Evolutionary conservation across 2,329 filamentous ascomycete species (phyloP).

Genomic region (Fusarium xyrophilum): DNA sequence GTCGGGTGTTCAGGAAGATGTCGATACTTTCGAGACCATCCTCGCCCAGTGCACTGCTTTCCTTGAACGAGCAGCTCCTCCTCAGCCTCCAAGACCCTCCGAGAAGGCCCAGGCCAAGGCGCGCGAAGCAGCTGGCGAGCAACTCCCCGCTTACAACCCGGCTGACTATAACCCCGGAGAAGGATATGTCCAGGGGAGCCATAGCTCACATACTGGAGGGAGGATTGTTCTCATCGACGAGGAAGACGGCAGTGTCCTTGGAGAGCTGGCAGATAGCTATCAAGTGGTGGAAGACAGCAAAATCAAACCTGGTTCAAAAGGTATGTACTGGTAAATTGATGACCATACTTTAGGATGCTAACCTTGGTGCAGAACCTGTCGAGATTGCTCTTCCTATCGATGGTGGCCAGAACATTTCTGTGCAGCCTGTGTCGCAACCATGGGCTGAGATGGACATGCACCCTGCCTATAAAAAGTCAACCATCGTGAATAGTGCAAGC

Average conservation of each 20-base stretch:
- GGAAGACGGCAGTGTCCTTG: constrained; percentile 93
- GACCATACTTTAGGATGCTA: neutral
- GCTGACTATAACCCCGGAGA: constrained; percentile 80
- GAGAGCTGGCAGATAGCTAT: constrained; percentile 84
- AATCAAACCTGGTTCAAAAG: constrained; percentile 88
- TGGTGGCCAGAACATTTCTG: constrained; percentile 67
- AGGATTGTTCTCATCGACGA: constrained; percentile 94
- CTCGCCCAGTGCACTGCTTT: constrained; percentile 98
- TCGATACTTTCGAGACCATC: constrained; percentile 97
- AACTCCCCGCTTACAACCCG: constrained; percentile 76
- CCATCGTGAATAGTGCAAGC: constrained; percentile 84
- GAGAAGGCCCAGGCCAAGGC: constrained; percentile 51
- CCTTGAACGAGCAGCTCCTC: constrained; percentile 79
- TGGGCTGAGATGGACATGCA: constrained; percentile 82
- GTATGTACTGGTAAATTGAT: constrained; percentile 54
- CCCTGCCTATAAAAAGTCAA: constrained; percentile 89
- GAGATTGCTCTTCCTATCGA: constrained; percentile 77
- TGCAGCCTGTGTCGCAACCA: constrained; percentile 71
- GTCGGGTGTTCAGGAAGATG: constrained; percentile 82
- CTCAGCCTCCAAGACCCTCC: constrained; percentile 47
- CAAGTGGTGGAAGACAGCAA: constrained; percentile 77
- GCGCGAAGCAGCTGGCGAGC: constrained; percentile 51
- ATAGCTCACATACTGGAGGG: constrained; percentile 61
- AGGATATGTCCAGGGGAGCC: constrained; percentile 72
- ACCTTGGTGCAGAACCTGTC: constrained; percentile 66